phyloP scores from a whole-genome alignment of 345 rosid genomes.

The Aethionema arabicum region DNA sequence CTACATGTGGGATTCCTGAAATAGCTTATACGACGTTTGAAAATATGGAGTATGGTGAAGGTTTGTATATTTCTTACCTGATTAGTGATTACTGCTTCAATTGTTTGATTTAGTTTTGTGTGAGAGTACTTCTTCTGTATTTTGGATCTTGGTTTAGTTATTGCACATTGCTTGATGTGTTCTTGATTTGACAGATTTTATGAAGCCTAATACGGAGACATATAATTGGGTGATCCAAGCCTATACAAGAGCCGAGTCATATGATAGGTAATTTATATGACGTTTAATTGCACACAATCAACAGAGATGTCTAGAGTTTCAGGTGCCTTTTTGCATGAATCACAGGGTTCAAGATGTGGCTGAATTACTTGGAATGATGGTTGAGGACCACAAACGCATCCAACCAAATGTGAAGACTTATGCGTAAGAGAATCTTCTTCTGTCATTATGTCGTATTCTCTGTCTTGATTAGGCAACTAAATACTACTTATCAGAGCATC shows the following conservation, averaged over 20 bases:
- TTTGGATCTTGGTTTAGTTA: conserved; percentile 13
- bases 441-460: conserved; percentile 11
- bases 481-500: neutral
- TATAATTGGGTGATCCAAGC: conserved; percentile 99
- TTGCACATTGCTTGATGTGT: conserved; percentile 10
- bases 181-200: conserved; percentile 55
- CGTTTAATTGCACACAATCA: neutral
- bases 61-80: conserved; percentile 41
- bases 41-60: conserved; percentile 99
- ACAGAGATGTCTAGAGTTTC: neutral
- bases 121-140: neutral
- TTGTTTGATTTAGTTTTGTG: conserved; percentile 17
- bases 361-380: conserved; percentile 98
- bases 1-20: conserved; percentile 93
- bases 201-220: conserved; percentile 94
- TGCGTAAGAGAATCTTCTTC: conserved; percentile 54
- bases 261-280: conserved; percentile 63
- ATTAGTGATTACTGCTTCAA: neutral
- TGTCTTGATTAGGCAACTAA: neutral
- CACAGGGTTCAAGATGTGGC: conserved; percentile 92
- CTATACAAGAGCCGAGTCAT: conserved; percentile 92
- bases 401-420: conserved; percentile 86
- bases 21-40: conserved; percentile 87
- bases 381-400: conserved; percentile 85
- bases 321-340: conserved; percentile 34